Evolutionary conservation across 768 basidiomycete genomes (phyloP).

Genomic region (Suillus bovinus): DNA sequence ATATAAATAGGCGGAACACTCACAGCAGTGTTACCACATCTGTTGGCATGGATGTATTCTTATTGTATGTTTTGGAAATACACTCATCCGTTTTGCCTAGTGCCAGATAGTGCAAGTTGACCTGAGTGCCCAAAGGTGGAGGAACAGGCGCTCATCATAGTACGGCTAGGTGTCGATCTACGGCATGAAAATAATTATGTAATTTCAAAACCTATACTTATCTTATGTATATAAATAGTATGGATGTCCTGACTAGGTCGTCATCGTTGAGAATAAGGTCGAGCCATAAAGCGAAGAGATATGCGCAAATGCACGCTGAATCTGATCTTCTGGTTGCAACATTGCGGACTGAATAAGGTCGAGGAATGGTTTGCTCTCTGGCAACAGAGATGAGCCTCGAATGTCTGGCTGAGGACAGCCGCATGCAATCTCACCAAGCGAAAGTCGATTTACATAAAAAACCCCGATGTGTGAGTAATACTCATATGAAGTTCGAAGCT

Average conservation of each 20-base stretch:
- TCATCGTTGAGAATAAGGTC: too few species aligned
- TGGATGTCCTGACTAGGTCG: too few species aligned
- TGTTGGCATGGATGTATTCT: conserved; percentile 1
- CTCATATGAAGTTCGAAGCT: too few species aligned
- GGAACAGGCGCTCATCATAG: background rate
- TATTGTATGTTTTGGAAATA: background rate
- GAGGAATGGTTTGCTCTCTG: conserved; percentile 37
- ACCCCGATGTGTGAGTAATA: too few species aligned
- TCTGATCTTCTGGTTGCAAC: conserved; percentile 36
- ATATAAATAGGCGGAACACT: background rate
- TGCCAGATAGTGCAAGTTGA: too few species aligned
- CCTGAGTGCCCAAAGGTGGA: background rate
- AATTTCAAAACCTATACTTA: background rate
- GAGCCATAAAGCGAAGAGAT: conserved; percentile 20
- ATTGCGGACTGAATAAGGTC: conserved; percentile 40
- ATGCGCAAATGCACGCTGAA: conserved; percentile 32
- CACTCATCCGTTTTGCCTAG: background rate
- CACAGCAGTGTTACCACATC: background rate
- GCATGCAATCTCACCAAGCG: conserved; percentile 28
- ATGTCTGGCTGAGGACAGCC: conserved; percentile 32
- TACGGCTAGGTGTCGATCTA: too few species aligned
- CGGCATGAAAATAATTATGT: background rate
- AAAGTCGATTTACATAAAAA: too few species aligned
- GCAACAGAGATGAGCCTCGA: conserved; percentile 20
- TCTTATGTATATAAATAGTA: too few species aligned